These are phyloP conservation scores for Botrytis elliptica DNA, from an alignment of 2,329 filamentous ascomycete genomes.

Conservation along the genomic window DNA sequence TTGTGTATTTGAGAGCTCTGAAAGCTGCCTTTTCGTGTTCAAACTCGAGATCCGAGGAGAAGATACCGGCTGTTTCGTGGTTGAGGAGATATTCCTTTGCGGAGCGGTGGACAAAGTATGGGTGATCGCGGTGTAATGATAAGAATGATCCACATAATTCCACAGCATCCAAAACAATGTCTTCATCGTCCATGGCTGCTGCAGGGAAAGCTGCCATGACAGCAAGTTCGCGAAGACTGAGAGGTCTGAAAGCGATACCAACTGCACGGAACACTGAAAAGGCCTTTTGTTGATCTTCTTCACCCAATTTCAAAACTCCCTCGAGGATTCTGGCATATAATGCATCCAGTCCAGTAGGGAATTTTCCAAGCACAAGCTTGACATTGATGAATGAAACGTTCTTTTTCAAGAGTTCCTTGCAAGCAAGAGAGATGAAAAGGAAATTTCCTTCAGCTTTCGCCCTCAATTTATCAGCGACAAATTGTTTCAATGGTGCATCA, in stretches of 20 bases:
- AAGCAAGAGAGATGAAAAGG: slow-evolving; percentile 20
- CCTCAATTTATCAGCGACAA: slow-evolving; percentile 16
- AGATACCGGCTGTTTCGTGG: slow-evolving; percentile 20
- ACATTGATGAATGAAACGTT: slow-evolving; percentile 19
- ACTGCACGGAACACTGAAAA: slow-evolving; percentile 21
- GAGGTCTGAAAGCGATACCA: slow-evolving; percentile 20
- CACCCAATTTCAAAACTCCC: slow-evolving; percentile 6
- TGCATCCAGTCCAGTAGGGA: slow-evolving; percentile 15
- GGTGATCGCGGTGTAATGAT: slow-evolving; percentile 16
- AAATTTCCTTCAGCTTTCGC: slow-evolving; percentile 17
- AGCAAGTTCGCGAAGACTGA: slow-evolving; percentile 19
- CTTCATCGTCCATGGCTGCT: slow-evolving; percentile 18
- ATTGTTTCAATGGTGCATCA: slow-evolving; percentile 18
- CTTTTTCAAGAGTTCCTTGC: slow-evolving; percentile 20
- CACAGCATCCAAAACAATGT: slow-evolving; percentile 11
- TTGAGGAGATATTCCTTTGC: slow-evolving; percentile 20
- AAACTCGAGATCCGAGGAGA: slow-evolving; percentile 19
- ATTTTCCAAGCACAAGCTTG: slow-evolving; percentile 19
- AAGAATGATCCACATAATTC: slow-evolving; percentile 20
- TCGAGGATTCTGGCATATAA: slow-evolving; percentile 20
- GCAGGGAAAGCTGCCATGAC: slow-evolving; percentile 18
- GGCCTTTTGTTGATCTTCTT: slow-evolving; percentile 20
- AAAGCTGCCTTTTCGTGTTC: slow-evolving; percentile 21
- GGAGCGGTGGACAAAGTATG: slow-evolving; percentile 20
- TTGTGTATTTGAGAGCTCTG: slow-evolving; percentile 20